Evolutionary conservation across 352 stramenopile genomes (phyloP), one percentile per base, ranked within the genome.

Genomic region (Elongisporangium anandrum): DNA sequence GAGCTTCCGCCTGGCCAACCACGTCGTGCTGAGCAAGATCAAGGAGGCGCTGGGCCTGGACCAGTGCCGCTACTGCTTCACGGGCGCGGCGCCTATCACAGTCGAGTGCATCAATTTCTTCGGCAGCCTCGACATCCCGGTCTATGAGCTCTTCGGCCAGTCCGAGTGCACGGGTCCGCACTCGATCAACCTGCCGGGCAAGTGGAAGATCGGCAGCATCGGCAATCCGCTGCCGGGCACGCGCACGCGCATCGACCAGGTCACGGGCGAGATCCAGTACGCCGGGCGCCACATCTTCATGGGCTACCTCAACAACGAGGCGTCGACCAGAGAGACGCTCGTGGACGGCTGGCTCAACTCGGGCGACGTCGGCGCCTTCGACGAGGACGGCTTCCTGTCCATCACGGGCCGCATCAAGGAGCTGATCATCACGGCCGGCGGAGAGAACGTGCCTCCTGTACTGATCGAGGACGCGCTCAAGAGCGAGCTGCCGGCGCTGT

Each of bases 331-430:
- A n/a, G 62, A 71, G 22, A 95, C 90, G 39, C 56, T 81, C 1
- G 74, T 85, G 9, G 81, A 98, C 15, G 94, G 94, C 24, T 98
- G 88, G 87, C 65, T 98, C 12, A 73, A 96, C 63, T 95, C 83
- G 9, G 94, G 93, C n/a, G 94, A 98, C 59, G 80, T 96, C 17
- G 93, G 83, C 10, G 56, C 69, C 26, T 81, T 96, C 12, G 88
- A 96, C 48, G 66, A 86, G 16, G 81, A 91, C 52, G 83, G 93
- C n/a, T 98, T 98, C 65, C 64, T 97, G 49, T 70, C 63, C 17
- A 95, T 98, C 65, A 98, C 92, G 3, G 94, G 92, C 16, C 85
- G 94, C 17, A 96, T 98, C 69, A 98, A 98, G 68, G 92, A 98
- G 69, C 76, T 97, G 23, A 97, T 98, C 70, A 96, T 96, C 69